Percentiles rank a stretch among this genome's conserved stretches.
Evolutionary conservation across 2,329 filamentous ascomycete species (phyloP).

Genomic region (Hypoxylon sp.): DNA sequence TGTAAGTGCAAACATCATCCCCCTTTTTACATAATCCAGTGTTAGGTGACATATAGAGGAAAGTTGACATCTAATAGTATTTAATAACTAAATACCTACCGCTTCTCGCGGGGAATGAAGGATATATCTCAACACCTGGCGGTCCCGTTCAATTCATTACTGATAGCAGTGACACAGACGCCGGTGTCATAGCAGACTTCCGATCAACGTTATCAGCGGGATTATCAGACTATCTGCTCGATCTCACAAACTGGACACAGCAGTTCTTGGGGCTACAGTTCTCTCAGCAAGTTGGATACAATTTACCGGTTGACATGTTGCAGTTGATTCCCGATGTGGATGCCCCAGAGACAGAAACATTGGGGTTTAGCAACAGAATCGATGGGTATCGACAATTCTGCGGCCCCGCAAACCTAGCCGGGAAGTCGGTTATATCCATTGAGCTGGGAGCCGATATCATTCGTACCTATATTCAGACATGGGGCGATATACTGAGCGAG

Average conservation of each 20-base stretch:
- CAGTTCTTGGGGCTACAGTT: background rate
- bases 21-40: background rate
- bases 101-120: background rate
- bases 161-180: background rate
- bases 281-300: background rate
- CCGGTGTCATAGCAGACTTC: background rate
- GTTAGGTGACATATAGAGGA: background rate
- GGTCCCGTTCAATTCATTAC: background rate
- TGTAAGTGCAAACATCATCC: background rate
- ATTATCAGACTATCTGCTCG: background rate
- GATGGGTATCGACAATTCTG: constrained; percentile 2
- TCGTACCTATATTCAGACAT: background rate
- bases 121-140: background rate
- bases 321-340: background rate
- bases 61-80: background rate
- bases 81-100: background rate
- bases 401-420: background rate
- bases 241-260: background rate
- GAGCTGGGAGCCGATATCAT: background rate
- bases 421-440: background rate
- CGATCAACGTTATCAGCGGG: background rate
- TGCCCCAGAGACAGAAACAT: background rate
- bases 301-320: background rate
- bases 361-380: background rate
- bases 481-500: background rate